Evolutionary conservation across 169 alveolate genomes (phyloP), one percentile per base, ranked within the genome.

Genomic region (Plasmodium gallinaceum): DNA sequence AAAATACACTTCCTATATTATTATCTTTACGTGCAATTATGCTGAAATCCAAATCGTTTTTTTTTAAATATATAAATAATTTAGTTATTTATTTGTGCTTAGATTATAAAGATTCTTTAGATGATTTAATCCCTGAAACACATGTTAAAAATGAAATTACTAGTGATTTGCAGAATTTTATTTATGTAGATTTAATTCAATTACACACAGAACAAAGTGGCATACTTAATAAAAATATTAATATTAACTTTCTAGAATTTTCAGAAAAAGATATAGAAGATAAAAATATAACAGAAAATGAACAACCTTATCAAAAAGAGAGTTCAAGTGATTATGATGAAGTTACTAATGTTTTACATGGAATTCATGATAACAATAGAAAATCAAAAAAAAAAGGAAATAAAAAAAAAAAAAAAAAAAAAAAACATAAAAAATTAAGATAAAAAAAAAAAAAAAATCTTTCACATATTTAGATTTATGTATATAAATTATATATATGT

Each of bases 1-100:
- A 76, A 62, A 76, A 76, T 43, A 76, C 89, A 7, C 76, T 76
- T 22, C 89, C 89, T 4, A 76, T 76, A 10, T 76, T 76, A 43
- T 22, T 76, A 51, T 76, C 89, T 24, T 58, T 76, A 5, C 32
- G 89, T 22, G 52, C 76, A 16, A 76, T 76, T 42, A 76, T 76
- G 89, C 54, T 76, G 2, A 76, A 76, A 57, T 42, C 75, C 0
- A 76, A 76, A 76, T 76, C 89, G 4, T 76, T 76, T 45, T 76
- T 76, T 68, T 76, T 64, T 58, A 76, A 76, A 24, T 54, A 76
- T 22, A 65, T 76, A 14, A 76, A 76, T 37, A 64, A 76, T 62
- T 22, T 76, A 20, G 65, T 76, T 12, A 76, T 76, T 46, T 76
- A 76, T 68, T 68, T 76, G 16, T 76, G 89, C 48, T 24, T 76